Conservation (phyloP, 2,329 filamentous ascomycete species). For the Rhynchosporium agropyri region DNA sequence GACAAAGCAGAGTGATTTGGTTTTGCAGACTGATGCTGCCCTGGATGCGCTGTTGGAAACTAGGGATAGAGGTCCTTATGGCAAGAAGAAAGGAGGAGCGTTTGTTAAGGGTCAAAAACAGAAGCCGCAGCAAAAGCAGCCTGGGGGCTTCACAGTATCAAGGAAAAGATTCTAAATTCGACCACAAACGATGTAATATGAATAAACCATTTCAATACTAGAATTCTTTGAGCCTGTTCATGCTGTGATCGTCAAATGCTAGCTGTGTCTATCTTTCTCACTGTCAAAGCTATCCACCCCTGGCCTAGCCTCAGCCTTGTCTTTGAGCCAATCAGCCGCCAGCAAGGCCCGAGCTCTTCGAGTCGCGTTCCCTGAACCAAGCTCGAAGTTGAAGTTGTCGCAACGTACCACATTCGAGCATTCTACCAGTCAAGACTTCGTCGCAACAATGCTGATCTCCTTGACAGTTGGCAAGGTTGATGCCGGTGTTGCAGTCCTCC, state of each 20-base stretch:
- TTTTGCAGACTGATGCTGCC: constrained; percentile 35
- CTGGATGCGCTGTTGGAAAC: constrained; percentile 21
- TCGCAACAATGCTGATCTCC: constrained; percentile 81
- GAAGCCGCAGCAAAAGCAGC: not conserved
- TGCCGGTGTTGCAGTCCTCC: constrained; percentile 92
- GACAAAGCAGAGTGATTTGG: constrained; percentile 35
- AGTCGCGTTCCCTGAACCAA: constrained; percentile 22
- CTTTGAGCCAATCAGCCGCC: constrained; percentile 12
- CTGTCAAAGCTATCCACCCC: too few species aligned
- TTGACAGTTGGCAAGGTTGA: constrained; percentile 99
- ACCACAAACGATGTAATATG: not conserved
- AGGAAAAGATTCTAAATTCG: not conserved
- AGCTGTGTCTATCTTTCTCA: not conserved
- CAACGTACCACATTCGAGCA: constrained; percentile 30
- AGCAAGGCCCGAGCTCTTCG: constrained; percentile 16
- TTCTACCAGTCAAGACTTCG: constrained; percentile 17
- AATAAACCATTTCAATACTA: not conserved
- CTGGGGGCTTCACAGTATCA: not conserved
- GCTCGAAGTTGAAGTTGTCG: constrained; percentile 27
- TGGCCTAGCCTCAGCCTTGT: constrained; percentile 18
- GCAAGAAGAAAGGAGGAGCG: not conserved
- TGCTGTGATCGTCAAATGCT: not conserved
- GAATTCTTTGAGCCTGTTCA: not conserved
- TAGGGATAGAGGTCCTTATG: not conserved
- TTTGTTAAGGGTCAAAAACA: not conserved